A percentile compares a stretch with the other conserved stretches of the same genome.
These are phyloP conservation scores for Globisporangium ultimum DNA, from an alignment of 352 stramenopile genomes.

Conservation along the genomic window DNA sequence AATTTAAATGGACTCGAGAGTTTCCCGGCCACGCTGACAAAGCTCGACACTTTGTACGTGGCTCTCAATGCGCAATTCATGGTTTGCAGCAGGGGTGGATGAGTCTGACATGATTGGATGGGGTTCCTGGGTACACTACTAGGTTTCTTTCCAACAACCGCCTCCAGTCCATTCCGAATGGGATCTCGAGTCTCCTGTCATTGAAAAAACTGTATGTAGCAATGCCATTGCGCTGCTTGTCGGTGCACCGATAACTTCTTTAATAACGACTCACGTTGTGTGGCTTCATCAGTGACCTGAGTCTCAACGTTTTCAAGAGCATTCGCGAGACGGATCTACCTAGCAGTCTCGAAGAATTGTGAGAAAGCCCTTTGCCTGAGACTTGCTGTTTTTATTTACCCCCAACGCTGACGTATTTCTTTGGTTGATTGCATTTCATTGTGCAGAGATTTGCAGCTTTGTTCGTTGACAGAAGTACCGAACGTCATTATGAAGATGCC, in stretches of 20 bases:
- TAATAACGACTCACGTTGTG: not conserved
- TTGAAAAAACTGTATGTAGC: slow-evolving; percentile 19
- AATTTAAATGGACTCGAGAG: slow-evolving; percentile 23
- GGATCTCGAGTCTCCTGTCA: slow-evolving; percentile 13
- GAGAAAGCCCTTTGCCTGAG: not conserved
- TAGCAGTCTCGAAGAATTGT: slow-evolving; percentile 18
- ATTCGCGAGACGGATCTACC: slow-evolving; percentile 11
- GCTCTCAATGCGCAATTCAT: not conserved
- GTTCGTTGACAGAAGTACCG: slow-evolving; percentile 29
- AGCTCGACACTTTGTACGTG: slow-evolving; percentile 30
- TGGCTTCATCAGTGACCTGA: slow-evolving; percentile 17
- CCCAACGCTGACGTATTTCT: not conserved
- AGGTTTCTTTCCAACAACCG: slow-evolving; percentile 18
- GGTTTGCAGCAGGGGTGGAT: too few species aligned
- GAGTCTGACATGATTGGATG: not conserved
- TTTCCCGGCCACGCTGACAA: slow-evolving; percentile 21
- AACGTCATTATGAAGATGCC: slow-evolving; percentile 28
- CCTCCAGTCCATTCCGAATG: slow-evolving; percentile 16
- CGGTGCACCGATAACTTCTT: too few species aligned
- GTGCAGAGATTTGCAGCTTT: slow-evolving; percentile 21
- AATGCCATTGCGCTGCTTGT: not conserved
- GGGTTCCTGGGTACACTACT: not conserved
- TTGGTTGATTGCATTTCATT: not conserved
- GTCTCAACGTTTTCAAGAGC: slow-evolving; percentile 20
- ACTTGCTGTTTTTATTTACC: not conserved